Conservation (phyloP, 2,329 filamentous ascomycete species). For the Nemania sp. region DNA sequence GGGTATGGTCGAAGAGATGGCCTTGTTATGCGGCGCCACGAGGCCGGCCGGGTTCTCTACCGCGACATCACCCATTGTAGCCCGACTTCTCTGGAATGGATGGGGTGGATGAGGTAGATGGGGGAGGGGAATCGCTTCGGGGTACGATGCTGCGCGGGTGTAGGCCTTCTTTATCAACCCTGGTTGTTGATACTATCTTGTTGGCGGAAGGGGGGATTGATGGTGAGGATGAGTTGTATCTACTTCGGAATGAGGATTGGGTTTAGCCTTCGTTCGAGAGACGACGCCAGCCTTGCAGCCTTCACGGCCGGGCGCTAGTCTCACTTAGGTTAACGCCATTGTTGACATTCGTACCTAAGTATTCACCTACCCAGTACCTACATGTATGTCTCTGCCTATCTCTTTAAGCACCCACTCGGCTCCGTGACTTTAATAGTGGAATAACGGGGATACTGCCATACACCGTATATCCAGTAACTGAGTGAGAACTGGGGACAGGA, state of each 20-base stretch:
- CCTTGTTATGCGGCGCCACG: constrained; percentile 79
- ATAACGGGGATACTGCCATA: neutral
- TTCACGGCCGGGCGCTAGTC: constrained; percentile 26
- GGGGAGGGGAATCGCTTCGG: neutral
- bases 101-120: neutral
- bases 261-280: constrained; percentile 21
- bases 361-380: no score
- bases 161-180: neutral
- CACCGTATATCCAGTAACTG: no score
- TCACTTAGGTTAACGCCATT: neutral
- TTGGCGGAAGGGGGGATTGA: neutral
- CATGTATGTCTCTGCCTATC: no score
- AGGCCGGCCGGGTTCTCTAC: constrained; percentile 80
- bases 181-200: constrained; percentile 11
- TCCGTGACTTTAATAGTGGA: no score
- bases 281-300: constrained; percentile 42
- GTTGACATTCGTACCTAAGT: no score
- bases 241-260: neutral
- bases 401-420: no score
- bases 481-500: no score
- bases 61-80: constrained; percentile 83
- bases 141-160: neutral
- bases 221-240: constrained; percentile 3
- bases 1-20: constrained; percentile 77
- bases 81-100: constrained; percentile 2